Conservation (phyloP, 495 filamentous ascomycete genomes). For the Aspergillus hancockii region DNA sequence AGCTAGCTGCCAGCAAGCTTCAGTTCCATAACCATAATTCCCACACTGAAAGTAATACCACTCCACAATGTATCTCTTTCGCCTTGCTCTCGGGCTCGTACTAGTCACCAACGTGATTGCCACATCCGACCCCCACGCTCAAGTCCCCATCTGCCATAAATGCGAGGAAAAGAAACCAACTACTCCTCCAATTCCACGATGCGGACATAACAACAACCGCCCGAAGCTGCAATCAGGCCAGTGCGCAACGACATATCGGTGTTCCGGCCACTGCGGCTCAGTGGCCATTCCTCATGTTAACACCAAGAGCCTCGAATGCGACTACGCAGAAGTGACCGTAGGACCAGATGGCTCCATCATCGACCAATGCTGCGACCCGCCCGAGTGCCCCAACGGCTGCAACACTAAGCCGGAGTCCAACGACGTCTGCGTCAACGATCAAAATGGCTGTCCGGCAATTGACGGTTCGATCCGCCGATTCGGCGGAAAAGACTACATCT, state of each 20-base stretch:
- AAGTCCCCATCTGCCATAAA: conserved; percentile 2
- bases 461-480: neutral
- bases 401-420: neutral
- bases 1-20: too few species aligned
- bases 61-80: too few species aligned
- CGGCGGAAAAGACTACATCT: conserved; percentile 4
- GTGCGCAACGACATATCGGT: neutral
- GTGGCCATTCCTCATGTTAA: neutral
- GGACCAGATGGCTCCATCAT: neutral
- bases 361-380: conserved; percentile 5
- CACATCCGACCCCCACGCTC: neutral
- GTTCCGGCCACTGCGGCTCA: neutral
- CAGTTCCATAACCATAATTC: too few species aligned
- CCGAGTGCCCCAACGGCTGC: neutral
- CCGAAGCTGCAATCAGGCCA: neutral
- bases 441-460: neutral
- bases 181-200: neutral
- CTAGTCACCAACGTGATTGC: too few species aligned
- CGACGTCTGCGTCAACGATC: neutral
- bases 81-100: too few species aligned
- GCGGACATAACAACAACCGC: neutral
- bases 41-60: too few species aligned
- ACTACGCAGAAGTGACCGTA: conserved; percentile 4
- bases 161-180: neutral
- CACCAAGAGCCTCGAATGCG: neutral